Evolutionary conservation across 1,284 basidiomycete genomes (phyloP).

Genomic region (Boletus semigastroideus): DNA sequence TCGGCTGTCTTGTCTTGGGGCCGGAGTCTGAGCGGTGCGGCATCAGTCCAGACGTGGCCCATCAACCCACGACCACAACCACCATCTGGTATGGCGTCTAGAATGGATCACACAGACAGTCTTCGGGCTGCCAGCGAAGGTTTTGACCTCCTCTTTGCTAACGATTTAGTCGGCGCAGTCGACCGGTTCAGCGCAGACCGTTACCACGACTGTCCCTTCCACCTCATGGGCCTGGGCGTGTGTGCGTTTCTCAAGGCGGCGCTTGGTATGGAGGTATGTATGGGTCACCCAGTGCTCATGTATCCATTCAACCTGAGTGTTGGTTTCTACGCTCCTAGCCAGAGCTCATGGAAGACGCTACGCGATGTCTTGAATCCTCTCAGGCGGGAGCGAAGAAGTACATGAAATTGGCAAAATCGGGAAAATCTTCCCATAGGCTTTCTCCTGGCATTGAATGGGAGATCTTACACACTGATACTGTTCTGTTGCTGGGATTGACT

Average conservation of each 20-base stretch:
- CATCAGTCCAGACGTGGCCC: too few species aligned
- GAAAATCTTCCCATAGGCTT: conserved; percentile 45
- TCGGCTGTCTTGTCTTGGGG: too few species aligned
- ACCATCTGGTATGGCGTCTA: neutral
- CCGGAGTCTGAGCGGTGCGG: neutral
- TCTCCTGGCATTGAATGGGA: conserved; percentile 70
- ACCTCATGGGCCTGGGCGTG: conserved; percentile 69
- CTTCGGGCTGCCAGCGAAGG: conserved; percentile 55
- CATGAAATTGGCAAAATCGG: conserved; percentile 45
- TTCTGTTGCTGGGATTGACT: conserved; percentile 66
- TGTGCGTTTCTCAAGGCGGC: conserved; percentile 75
- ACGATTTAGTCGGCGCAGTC: conserved; percentile 57
- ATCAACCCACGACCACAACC: conserved; percentile 4
- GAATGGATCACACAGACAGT: conserved; percentile 34
- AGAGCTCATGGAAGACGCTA: conserved; percentile 48
- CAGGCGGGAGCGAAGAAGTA: conserved; percentile 62
- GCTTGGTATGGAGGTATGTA: conserved; percentile 71
- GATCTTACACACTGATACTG: conserved; percentile 66
- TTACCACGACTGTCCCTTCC: conserved; percentile 55
- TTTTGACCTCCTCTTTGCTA: conserved; percentile 68
- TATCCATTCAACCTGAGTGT: neutral
- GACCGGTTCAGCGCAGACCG: conserved; percentile 44
- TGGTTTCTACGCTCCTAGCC: conserved; percentile 11
- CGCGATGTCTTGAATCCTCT: conserved; percentile 50
- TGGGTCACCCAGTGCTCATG: too few species aligned